These are phyloP conservation scores for Monilinia polystroma DNA, from an alignment of 2,329 filamentous ascomycete species.

Conservation along the genomic window DNA sequence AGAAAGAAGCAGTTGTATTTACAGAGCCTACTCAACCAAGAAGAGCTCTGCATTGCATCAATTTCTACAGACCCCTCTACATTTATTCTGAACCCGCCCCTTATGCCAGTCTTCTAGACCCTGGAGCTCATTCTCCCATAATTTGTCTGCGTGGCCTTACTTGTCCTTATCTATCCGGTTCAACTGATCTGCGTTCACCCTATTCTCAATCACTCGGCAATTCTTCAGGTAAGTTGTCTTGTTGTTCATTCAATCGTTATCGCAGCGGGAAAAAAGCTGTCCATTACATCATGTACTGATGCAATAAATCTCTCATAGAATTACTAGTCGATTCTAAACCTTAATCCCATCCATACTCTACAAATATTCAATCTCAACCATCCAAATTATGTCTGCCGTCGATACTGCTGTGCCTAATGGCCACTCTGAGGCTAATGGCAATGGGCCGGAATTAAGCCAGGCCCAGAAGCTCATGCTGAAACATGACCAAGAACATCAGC, in stretches of 20 bases:
- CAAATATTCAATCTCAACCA: neutral
- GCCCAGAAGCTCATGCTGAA: slow-evolving; percentile 62
- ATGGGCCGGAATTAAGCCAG: slow-evolving; percentile 30
- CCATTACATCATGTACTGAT: neutral
- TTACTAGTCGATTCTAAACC: slow-evolving; percentile 11
- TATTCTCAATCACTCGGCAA: slow-evolving; percentile 14
- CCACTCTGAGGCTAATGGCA: slow-evolving; percentile 29
- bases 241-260: neutral
- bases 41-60: slow-evolving; percentile 19
- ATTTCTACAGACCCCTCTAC: slow-evolving; percentile 22
- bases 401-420: slow-evolving; percentile 29
- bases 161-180: slow-evolving; percentile 28
- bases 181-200: slow-evolving; percentile 23
- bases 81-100: slow-evolving; percentile 30
- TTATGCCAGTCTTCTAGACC: slow-evolving; percentile 33
- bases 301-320: slow-evolving; percentile 9
- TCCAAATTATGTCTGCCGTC: slow-evolving; percentile 35
- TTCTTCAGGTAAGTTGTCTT: slow-evolving; percentile 12
- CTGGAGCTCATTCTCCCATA: slow-evolving; percentile 28
- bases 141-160: slow-evolving; percentile 36
- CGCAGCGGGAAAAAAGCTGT: neutral
- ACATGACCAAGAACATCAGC: slow-evolving; percentile 56
- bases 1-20: slow-evolving; percentile 2
- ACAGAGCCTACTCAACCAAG: slow-evolving; percentile 10
- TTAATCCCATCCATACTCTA: slow-evolving; percentile 19